Base-by-base conservation (phyloP, 148 eudicot species). In the Drosera capensis region DNA sequence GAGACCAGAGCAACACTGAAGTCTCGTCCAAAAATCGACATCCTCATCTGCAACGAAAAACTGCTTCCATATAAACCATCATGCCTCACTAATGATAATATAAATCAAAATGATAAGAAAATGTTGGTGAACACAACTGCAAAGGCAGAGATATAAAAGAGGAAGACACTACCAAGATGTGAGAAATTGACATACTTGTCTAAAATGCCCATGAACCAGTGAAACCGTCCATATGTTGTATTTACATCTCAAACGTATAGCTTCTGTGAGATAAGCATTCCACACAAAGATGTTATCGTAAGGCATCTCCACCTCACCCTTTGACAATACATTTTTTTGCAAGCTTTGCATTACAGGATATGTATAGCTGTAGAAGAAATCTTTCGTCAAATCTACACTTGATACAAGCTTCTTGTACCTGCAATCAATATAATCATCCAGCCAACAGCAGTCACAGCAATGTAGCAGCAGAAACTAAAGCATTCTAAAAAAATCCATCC, bases 401-500 rank as follows among this genome's bases (percentile, higher is more conserved):
- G 93, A 78, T 53, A 90, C 59, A 50, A 90, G 99, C 78, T 90
- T 90, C 75, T 78, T 90, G 82, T 90, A 90, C 95, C 99, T 90
- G 85, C 67, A 78, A 49, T 37, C 52, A 25, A 14, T 30, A 31
- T 14, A 54, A 41, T 14, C 20, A 15, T 8, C 23, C 26, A 36
- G 20, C 31, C 39, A 15, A 34, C 14, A 31, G n/a, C 16, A 47
- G 43, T 21, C 20, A 2, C 8, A 37, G 25, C 20, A 29, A 46
- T 16, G 26, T 12, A 20, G 23, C 12, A 16, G 20, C n/a, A n/a
- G n/a, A n/a, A n/a, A n/a, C n/a, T n/a, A n/a, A n/a, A n/a, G n/a
- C n/a, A n/a, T n/a, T n/a, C n/a, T n/a, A n/a, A n/a, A n/a, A n/a
- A n/a, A n/a, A n/a, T n/a, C n/a, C n/a, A n/a, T n/a, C n/a, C n/a